Base-by-base conservation (phyloP, 179 eudicot genomes). In the Silene noctiflora region DNA sequence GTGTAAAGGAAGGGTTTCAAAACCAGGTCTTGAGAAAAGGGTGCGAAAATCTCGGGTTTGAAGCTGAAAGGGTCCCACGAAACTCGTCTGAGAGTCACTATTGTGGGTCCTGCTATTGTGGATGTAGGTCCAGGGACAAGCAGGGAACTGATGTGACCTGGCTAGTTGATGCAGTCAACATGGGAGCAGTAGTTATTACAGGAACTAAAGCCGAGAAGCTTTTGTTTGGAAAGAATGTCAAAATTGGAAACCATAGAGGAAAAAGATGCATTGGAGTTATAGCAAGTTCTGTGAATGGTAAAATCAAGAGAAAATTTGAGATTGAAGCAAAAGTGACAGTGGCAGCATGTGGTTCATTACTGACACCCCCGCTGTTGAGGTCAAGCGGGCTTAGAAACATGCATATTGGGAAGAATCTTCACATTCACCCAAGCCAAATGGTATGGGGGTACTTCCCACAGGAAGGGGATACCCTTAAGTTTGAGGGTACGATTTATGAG, bases 361-460 rank as follows among this genome's bases (percentile, higher is more conserved):
- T 81, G 21, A 90, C 97, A 29, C 94, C 94, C 4, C 91, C 90
- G 0, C 75, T 91, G 13, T 35, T 91, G 79, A 81, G 81, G 33
- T 69, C 87, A 0, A 88, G 97, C 77, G 88, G 88, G 51, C 55
- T 83, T 16, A 81, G 35, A 33, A 85, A 85, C 76, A 72, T 63
- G 73, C 80, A 85, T 8, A 85, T 85, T 10, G 88, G 88, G n/a
- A 77, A 39, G 16, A 85, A 85, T 72, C 84, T 85, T 20, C 86
- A 85, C 20, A 76, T 83, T n/a, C 88, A 85, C 48, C 88, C 88
- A 0, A 8, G 79, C 6, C 79, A 84, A 71, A 75, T 88, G 88
- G 87, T 85, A 4, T 91, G 94, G 94, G 97, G 97, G 3, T 87
- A 90, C 77, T 91, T 91, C 39, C 94, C 94, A 0, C 9, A 22